These are phyloP conservation scores for Handroanthus guayacan DNA, from an alignment of 257 asterid species.

Conservation along the genomic window DNA sequence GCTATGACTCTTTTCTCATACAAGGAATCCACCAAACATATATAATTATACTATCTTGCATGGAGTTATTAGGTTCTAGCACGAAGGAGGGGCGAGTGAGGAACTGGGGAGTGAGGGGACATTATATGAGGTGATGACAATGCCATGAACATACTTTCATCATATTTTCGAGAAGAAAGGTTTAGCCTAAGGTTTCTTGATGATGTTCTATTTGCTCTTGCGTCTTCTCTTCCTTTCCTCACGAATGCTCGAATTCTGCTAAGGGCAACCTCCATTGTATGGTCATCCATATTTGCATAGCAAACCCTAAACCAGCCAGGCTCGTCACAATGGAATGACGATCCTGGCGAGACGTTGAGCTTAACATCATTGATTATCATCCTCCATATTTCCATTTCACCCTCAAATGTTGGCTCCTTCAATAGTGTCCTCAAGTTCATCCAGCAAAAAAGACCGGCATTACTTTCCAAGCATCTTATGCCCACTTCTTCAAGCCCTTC, in stretches of 20 bases:
- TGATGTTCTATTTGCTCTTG: not conserved
- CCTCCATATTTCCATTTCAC: not conserved
- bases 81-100: conserved; percentile 8
- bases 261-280: not conserved
- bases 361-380: not conserved
- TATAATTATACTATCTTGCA: too few species aligned
- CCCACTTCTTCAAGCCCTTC: not conserved
- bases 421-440: not conserved
- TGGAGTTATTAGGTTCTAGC: not conserved
- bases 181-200: not conserved
- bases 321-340: not conserved
- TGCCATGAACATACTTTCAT: not conserved
- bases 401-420: not conserved
- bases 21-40: too few species aligned
- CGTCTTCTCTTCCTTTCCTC: not conserved
- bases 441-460: not conserved
- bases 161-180: not conserved
- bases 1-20: too few species aligned
- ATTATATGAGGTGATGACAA: not conserved
- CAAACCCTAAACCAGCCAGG: conserved; percentile 8
- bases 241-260: not conserved
- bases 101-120: conserved; percentile 6
- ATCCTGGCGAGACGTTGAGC: not conserved
- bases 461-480: not conserved
- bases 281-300: not conserved